Conservation (phyloP, 495 filamentous ascomycete species). For the Trichoderma reesei region DNA sequence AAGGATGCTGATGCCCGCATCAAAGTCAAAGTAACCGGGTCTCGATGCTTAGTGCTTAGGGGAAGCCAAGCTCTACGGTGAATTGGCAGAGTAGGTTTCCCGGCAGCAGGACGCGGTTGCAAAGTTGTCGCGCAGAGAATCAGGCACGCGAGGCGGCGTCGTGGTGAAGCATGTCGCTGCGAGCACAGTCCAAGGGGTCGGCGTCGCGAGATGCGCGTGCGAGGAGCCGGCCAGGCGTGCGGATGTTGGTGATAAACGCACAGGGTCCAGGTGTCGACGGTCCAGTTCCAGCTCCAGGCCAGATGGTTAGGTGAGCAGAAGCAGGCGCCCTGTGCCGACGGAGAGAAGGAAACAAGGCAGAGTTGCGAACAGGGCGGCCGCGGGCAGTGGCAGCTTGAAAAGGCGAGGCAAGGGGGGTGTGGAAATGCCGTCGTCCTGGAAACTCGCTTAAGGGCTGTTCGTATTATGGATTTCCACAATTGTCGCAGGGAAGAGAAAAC, state of each 20-base stretch:
- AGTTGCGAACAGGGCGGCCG: background rate
- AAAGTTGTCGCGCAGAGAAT: background rate
- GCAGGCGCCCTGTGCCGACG: background rate
- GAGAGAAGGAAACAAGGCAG: background rate
- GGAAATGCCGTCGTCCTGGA: background rate
- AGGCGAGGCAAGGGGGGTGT: background rate
- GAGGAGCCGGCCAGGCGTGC: background rate
- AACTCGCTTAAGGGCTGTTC: constrained; percentile 3
- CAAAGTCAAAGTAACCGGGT: background rate
- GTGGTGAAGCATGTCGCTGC: background rate
- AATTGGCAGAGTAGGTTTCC: background rate
- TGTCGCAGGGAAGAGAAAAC: background rate
- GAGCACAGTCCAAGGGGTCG: constrained; percentile 5
- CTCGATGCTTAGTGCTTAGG: background rate
- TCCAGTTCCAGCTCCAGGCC: background rate
- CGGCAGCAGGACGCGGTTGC: background rate
- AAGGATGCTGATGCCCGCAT: constrained; percentile 2
- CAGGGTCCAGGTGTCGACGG: background rate
- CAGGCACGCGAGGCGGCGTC: background rate
- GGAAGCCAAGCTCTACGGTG: background rate
- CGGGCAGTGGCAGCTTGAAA: background rate
- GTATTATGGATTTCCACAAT: background rate
- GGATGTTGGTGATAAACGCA: background rate
- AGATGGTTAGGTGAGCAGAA: background rate
- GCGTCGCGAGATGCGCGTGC: background rate